phyloP scores from a whole-genome alignment of 2,329 filamentous ascomycete genomes.

The Cladobotryum mycophilum region DNA sequence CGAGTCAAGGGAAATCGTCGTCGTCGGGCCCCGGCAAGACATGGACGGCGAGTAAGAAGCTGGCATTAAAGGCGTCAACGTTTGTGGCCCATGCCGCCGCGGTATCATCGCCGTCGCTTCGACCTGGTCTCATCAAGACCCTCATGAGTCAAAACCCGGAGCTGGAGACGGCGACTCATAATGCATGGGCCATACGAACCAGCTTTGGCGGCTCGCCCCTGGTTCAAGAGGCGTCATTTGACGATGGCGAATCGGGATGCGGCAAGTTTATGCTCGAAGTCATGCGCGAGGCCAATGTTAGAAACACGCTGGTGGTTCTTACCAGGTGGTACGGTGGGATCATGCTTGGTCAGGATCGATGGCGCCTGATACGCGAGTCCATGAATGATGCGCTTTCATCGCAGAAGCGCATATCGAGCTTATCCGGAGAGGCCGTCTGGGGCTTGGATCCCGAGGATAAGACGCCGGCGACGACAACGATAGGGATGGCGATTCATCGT shows the following conservation, averaged over 20 bases:
- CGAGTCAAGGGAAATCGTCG: background rate
- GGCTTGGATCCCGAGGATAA: conserved; percentile 51
- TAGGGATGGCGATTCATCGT: conserved; percentile 64
- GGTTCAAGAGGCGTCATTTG: conserved; percentile 46
- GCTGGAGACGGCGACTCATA: conserved; percentile 51
- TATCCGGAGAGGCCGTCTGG: conserved; percentile 51
- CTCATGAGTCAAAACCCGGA: conserved; percentile 44
- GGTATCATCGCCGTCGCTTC: conserved; percentile 34
- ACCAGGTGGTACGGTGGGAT: conserved; percentile 58
- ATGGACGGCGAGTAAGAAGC: conserved; percentile 47
- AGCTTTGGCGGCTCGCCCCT: conserved; percentile 32
- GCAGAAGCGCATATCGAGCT: conserved; percentile 31
- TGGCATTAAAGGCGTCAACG: conserved; percentile 48
- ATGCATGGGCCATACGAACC: conserved; percentile 44
- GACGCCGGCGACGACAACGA: conserved; percentile 32
- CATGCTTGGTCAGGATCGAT: conserved; percentile 56
- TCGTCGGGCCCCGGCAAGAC: conserved; percentile 14
- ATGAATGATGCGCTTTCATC: conserved; percentile 49
- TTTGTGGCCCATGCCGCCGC: conserved; percentile 49
- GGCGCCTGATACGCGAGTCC: conserved; percentile 55
- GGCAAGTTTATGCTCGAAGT: conserved; percentile 51
- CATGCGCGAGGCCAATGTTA: conserved; percentile 44
- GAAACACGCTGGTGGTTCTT: conserved; percentile 51
- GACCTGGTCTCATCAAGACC: conserved; percentile 37
- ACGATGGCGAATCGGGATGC: conserved; percentile 56